These are phyloP conservation scores for Novymonas esmeraldas DNA, from an alignment of 208 protist genomes.

Conservation along the genomic window DNA sequence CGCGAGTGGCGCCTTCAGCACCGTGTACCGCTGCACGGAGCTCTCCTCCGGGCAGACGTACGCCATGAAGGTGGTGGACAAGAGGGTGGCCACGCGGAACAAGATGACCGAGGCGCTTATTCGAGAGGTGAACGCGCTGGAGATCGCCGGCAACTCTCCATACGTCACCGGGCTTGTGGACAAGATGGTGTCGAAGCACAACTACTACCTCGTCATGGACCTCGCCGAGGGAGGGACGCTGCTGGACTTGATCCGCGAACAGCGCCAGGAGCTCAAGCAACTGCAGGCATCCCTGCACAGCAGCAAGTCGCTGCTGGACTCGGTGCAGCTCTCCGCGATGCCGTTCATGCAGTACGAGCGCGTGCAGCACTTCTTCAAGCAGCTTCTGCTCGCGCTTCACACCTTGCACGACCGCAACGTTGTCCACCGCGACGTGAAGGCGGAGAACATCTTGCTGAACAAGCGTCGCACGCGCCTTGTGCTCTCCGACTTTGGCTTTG, in stretches of 20 bases:
- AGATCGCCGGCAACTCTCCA: conserved; percentile 42
- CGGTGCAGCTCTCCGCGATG: conserved; percentile 5
- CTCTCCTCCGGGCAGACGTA: conserved; percentile 39
- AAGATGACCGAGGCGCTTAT: conserved; percentile 66
- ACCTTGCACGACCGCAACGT: conserved; percentile 70
- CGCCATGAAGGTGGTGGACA: conserved; percentile 78
- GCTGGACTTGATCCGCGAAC: conserved; percentile 55
- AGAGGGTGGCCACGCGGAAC: conserved; percentile 37
- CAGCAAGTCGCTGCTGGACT: conserved; percentile 9
- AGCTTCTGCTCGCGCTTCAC: conserved; percentile 70
- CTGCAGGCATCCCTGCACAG: conserved; percentile 15
- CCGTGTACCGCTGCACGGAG: conserved; percentile 75
- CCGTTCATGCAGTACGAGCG: conserved; percentile 32
- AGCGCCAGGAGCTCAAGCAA: conserved; percentile 26
- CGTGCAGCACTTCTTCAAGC: conserved; percentile 44
- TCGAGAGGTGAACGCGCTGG: conserved; percentile 77
- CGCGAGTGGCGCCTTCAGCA: conserved; percentile 81
- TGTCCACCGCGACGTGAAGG: conserved; percentile 90
- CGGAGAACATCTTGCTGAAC: conserved; percentile 86
- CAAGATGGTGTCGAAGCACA: conserved; percentile 70
- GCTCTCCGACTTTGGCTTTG: conserved; percentile 91
- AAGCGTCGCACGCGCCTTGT: conserved; percentile 50
- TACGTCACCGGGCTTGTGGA: conserved; percentile 74
- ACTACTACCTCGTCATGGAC: conserved; percentile 87
- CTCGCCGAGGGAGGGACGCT: conserved; percentile 79